Evolutionary conservation across 139 green algal genomes (phyloP), one percentile per base, ranked within the genome.

Genomic region (Tetraselmis striata): DNA sequence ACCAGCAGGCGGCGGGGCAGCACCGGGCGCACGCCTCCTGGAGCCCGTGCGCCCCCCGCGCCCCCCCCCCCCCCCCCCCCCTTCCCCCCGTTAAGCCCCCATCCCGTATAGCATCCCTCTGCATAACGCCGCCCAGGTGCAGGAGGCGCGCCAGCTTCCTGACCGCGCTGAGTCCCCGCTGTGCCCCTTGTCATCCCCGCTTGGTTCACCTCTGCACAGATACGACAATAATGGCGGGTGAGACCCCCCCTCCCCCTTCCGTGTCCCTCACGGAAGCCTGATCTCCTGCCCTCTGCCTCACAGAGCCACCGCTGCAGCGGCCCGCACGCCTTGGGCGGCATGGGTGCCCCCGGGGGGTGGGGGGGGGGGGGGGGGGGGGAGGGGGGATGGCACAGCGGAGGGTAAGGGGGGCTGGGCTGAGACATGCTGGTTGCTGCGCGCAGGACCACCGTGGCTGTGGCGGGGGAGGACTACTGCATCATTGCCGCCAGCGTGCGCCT

Each of bases 381-480:
- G n/a, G n/a, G n/a, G n/a, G n/a, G n/a, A n/a, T n/a, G n/a, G n/a
- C n/a, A n/a, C n/a, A n/a, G n/a, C n/a, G n/a, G n/a, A n/a, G n/a
- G n/a, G n/a, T n/a, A n/a, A n/a, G n/a, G n/a, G n/a, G n/a, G n/a
- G n/a, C n/a, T n/a, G n/a, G n/a, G n/a, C n/a, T n/a, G n/a, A n/a
- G n/a, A n/a, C n/a, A n/a, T n/a, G n/a, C n/a, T n/a, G n/a, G n/a
- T n/a, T n/a, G n/a, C n/a, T n/a, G n/a, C n/a, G n/a, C n/a, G n/a
- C 84, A 97, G 96, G 79, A 98, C 95, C 0, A 88, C 90, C 23
- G 86, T 97, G 26, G 97, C 97, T 5, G 93, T 99, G 0, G 97
- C 96, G 5, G 97, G 97, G 0, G 87, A 94, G 31, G 93, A 98
- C 82, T 99, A 98, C 89, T 98, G 93, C 88, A 93, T 99, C 25